Base-by-base conservation (phyloP, 495 filamentous ascomycete genomes). In the Filosporella fistucella region DNA sequence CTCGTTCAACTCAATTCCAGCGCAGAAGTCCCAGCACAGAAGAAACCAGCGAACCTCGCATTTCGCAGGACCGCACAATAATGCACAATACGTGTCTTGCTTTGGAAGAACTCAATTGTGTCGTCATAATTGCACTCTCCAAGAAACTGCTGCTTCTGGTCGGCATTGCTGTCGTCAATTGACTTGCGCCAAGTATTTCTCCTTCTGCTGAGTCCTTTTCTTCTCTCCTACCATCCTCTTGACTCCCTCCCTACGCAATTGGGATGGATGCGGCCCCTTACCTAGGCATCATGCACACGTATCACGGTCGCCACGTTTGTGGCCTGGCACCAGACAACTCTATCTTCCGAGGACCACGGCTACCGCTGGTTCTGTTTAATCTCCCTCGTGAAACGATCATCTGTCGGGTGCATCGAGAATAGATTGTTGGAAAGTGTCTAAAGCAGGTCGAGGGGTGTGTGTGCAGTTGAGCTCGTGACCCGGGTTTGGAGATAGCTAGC, bases 301-400 rank as follows among this genome's bases (percentile, higher is more conserved):
- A 51, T 45, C 33, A 51, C 39, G 20, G 3, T 37, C 47, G 47
- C 47, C 47, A 50, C 47, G 47, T 50, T 47, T 18, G 28, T 30
- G 28, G 28, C 8, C 28, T 30, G 8, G 5, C 5, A 38, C 23
- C 23, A 21, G 22, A 26, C 20, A 24, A 22, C 42, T 40, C 20
- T 26, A 45, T 28, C 42, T 44, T 39, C 42, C 49, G 41, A 45
- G n/a, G 26, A 49, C 29, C 32, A 44, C 21, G 13, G 16, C 6
- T 22, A 23, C n/a, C 5, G 14, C 18, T n/a, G 13, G 26, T 3
- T 26, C 4, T 13, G 12, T 10, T 42, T 14, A 13, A n/a, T n/a
- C n/a, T n/a, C 37, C 21, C 50, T 30, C 50, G 43, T 52, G 43
- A 34, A 52, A 35, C 36, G 50, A 52, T 52, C 50, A 52, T 52